phyloP scores from a whole-genome alignment of 2,329 filamentous ascomycete species.

The Ramularia endophylla region DNA sequence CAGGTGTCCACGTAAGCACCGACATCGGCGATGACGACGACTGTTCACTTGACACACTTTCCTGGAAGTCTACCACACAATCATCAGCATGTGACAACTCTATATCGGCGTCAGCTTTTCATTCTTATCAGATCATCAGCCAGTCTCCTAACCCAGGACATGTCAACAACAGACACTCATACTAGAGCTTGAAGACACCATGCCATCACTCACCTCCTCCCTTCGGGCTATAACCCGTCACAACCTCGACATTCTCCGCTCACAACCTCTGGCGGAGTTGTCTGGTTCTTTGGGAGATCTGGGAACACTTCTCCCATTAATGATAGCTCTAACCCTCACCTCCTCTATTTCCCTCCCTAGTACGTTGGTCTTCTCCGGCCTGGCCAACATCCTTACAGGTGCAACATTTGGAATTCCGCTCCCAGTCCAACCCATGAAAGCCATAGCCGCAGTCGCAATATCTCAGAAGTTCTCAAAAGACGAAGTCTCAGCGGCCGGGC shows the following conservation, averaged over 20 bases:
- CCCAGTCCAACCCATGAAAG: constrained; percentile 85
- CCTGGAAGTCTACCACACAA: too few relatives aligned
- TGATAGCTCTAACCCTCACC: constrained; percentile 76
- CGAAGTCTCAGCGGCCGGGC: constrained; percentile 74
- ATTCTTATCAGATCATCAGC: too few relatives aligned
- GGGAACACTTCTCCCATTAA: constrained; percentile 81
- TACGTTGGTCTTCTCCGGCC: constrained; percentile 81
- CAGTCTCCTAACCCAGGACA: too few relatives aligned
- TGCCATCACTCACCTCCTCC: constrained; percentile 14
- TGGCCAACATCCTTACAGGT: constrained; percentile 82
- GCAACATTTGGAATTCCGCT: constrained; percentile 79
- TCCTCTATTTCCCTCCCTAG: constrained; percentile 73
- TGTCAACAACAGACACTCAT: too few relatives aligned
- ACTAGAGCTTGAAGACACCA: constrained; percentile 2
- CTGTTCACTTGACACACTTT: too few relatives aligned
- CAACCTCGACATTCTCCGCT: constrained; percentile 52
- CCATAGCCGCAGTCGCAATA: constrained; percentile 87
- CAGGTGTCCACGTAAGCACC: too few relatives aligned
- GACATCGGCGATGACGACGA: too few relatives aligned
- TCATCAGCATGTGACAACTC: too few relatives aligned
- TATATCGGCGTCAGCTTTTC: too few relatives aligned
- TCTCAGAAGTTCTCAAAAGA: constrained; percentile 58
- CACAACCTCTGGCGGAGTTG: constrained; percentile 64
- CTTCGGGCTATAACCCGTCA: constrained; percentile 31
- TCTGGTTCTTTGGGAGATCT: constrained; percentile 86